phyloP scores from a whole-genome alignment of 371 early-diverging fungal genomes.

The Mucor velutinosus region DNA sequence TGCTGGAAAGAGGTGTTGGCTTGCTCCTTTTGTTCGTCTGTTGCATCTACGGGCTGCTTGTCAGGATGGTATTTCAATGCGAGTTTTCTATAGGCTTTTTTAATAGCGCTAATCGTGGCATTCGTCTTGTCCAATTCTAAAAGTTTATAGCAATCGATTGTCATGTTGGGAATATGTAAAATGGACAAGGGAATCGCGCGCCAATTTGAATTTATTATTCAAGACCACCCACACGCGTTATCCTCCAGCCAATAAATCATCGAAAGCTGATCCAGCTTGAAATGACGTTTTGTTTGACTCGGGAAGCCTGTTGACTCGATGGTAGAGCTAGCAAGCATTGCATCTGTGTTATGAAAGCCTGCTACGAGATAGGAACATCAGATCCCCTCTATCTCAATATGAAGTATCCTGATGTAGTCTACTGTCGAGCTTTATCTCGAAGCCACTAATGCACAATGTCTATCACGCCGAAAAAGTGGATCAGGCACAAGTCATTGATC shows the following conservation, averaged over 20 bases:
- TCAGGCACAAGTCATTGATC: neutral
- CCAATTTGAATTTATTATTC: neutral
- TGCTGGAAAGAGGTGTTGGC: constrained; percentile 82
- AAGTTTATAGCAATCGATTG: constrained; percentile 57
- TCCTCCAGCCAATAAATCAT: neutral
- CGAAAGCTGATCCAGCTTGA: neutral
- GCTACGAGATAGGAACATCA: neutral
- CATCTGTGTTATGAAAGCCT: neutral
- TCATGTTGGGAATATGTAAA: neutral
- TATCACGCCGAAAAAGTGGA: neutral
- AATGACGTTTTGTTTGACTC: neutral
- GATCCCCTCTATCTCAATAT: neutral
- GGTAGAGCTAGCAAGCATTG: neutral
- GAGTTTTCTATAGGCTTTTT: constrained; percentile 84
- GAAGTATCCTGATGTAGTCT: neutral
- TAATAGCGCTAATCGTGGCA: constrained; percentile 72
- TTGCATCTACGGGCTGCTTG: constrained; percentile 66
- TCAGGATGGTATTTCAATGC: constrained; percentile 84
- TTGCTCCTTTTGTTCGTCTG: constrained; percentile 67
- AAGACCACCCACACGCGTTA: neutral
- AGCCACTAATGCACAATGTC: too few relatives aligned
- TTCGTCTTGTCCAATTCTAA: constrained; percentile 63
- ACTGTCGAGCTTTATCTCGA: too few relatives aligned
- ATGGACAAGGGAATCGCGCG: neutral
- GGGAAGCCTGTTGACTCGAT: neutral